Conservation (phyloP, 768 basidiomycete species). For the Suillus sp. region DNA sequence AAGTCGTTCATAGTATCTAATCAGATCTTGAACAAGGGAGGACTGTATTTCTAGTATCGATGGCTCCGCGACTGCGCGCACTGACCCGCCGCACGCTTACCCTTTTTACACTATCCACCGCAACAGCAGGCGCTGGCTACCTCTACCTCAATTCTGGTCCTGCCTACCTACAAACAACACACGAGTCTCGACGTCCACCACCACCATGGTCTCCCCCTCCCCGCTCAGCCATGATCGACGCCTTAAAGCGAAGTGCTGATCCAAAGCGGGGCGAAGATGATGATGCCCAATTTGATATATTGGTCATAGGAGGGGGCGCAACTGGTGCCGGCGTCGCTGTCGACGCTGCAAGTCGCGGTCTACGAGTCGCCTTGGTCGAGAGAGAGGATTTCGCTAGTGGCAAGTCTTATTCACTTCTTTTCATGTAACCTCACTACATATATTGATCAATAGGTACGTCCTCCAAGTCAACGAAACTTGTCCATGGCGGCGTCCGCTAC, state of each 20-base stretch:
- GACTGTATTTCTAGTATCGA: not conserved
- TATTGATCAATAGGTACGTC: constrained; percentile 67
- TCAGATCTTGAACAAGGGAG: not conserved
- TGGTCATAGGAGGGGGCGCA: constrained; percentile 92
- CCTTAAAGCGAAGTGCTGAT: constrained; percentile 37
- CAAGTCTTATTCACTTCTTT: constrained; percentile 34
- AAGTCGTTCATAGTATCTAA: not conserved
- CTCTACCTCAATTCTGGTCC: constrained; percentile 77
- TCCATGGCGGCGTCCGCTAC: constrained; percentile 97
- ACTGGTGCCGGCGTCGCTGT: constrained; percentile 97
- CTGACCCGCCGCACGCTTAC: constrained; percentile 61
- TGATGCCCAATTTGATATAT: constrained; percentile 62
- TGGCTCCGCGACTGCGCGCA: constrained; percentile 30
- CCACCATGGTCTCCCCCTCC: constrained; percentile 80
- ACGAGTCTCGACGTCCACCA: constrained; percentile 69
- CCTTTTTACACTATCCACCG: constrained; percentile 53
- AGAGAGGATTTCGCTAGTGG: constrained; percentile 90
- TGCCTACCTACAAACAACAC: constrained; percentile 62
- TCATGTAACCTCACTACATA: not conserved
- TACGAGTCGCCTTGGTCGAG: constrained; percentile 93
- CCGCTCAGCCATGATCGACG: constrained; percentile 62
- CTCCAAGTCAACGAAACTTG: constrained; percentile 96
- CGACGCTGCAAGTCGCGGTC: constrained; percentile 88
- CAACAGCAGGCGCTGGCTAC: constrained; percentile 60
- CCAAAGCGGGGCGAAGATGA: constrained; percentile 44